Conservation (phyloP, 2,329 filamentous ascomycete genomes). For the Epichloe aotearoae region DNA sequence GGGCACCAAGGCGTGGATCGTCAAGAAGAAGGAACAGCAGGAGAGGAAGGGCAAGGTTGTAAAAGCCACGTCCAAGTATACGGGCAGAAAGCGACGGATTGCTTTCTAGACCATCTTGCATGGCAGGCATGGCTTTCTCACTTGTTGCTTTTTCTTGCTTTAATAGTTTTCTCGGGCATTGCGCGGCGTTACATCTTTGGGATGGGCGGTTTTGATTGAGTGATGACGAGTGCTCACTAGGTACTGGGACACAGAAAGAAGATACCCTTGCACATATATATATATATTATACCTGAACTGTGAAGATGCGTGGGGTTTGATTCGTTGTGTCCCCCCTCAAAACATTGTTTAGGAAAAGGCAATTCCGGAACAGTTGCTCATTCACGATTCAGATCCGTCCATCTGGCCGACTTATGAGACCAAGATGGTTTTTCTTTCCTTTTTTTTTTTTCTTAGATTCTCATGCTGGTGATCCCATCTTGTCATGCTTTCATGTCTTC, state of each 20-base stretch:
- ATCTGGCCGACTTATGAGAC: too few relatives aligned
- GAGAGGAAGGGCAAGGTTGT: constrained; percentile 89
- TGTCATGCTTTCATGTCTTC: too few relatives aligned
- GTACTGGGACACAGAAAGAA: constrained; percentile 1
- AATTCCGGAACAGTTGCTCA: too few relatives aligned
- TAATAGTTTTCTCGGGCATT: constrained; percentile 7
- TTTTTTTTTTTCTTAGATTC: neutral
- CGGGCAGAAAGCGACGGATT: constrained; percentile 70
- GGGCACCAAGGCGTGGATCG: constrained; percentile 72
- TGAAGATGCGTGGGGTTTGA: neutral
- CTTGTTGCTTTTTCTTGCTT: neutral
- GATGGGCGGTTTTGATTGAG: neutral
- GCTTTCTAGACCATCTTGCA: constrained; percentile 45
- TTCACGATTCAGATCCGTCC: too few relatives aligned
- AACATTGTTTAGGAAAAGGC: too few relatives aligned
- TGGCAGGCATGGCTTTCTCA: neutral
- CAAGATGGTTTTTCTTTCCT: neutral
- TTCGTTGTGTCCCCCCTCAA: neutral
- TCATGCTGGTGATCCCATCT: neutral
- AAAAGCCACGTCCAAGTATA: constrained; percentile 80
- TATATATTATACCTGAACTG: neutral
- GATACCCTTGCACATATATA: constrained; percentile 8
- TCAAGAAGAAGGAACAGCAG: constrained; percentile 86
- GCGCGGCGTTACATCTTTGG: constrained; percentile 14
- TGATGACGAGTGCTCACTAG: constrained; percentile 1